phyloP scores from a whole-genome alignment of 176 grass and related monocot species.

The Sorghum bicolor region DNA sequence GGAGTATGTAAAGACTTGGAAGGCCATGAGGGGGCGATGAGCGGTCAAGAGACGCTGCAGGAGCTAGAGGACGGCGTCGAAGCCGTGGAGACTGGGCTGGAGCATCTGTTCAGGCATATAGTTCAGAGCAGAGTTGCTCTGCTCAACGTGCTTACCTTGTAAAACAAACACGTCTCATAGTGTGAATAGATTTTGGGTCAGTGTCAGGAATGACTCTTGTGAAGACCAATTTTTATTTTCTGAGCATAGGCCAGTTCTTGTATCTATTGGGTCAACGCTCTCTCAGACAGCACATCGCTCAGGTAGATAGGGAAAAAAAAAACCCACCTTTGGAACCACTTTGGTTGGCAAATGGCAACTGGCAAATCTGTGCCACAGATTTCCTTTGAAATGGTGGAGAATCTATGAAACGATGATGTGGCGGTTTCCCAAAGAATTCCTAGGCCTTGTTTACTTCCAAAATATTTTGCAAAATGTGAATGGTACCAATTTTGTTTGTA shows the following conservation, averaged over 20 bases:
- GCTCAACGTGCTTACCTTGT: constrained; percentile 21
- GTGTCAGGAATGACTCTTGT: background rate
- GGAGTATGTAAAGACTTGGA: too few species aligned
- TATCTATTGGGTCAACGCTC: background rate
- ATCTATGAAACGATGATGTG: background rate
- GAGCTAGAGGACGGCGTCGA: background rate
- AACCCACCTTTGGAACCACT: too few species aligned
- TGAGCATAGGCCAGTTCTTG: background rate
- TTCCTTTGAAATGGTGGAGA: background rate
- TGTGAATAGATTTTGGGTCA: background rate
- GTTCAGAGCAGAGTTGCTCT: constrained; percentile 15
- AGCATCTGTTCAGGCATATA: constrained; percentile 7
- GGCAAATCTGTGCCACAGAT: background rate
- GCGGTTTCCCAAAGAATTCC: background rate
- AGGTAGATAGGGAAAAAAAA: too few species aligned
- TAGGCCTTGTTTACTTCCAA: too few species aligned
- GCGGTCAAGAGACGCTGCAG: background rate
- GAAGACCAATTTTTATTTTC: background rate
- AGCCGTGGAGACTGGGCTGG: background rate
- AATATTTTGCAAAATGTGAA: too few species aligned
- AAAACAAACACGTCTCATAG: background rate
- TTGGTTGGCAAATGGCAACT: background rate
- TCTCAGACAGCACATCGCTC: background rate
- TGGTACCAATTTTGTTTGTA: too few species aligned
- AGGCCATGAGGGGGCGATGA: background rate